A percentile compares a stretch with the other conserved stretches of the same genome.
phyloP scores from a whole-genome alignment of 208 protist genomes.

The Eutreptiella sp. region DNA sequence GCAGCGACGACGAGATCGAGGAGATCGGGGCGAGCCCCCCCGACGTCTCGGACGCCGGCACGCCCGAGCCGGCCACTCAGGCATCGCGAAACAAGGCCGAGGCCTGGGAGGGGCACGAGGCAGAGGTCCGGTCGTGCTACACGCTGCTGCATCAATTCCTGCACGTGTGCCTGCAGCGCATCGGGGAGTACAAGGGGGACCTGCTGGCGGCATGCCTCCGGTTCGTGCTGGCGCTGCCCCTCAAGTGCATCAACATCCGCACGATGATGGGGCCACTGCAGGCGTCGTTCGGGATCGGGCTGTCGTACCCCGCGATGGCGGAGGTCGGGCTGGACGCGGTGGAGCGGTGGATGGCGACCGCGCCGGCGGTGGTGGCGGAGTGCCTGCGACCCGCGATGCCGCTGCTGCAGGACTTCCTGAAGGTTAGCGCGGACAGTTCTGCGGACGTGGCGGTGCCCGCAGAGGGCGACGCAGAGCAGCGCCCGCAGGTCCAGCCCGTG shows the following conservation, averaged over 20 bases:
- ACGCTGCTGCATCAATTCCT: no score
- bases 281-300: constrained; percentile 37
- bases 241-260: constrained; percentile 25
- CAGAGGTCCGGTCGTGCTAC: no score
- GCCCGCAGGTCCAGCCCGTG: neutral
- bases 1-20: neutral
- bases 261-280: constrained; percentile 32
- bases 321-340: constrained; percentile 39
- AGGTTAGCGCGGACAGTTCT: constrained; percentile 10
- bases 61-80: neutral
- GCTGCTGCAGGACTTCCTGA: constrained; percentile 38
- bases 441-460: neutral
- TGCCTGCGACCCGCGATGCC: constrained; percentile 36
- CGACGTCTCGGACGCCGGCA: neutral
- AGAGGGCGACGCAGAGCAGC: neutral
- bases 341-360: constrained; percentile 36
- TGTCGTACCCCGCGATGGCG: constrained; percentile 45
- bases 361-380: constrained; percentile 21
- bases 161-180: constrained; percentile 10
- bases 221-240: constrained; percentile 39
- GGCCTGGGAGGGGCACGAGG: no score
- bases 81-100: neutral
- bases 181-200: constrained; percentile 44
- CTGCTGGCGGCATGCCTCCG: constrained; percentile 30
- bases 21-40: neutral